Conservation (phyloP, 192 early-diverging fungal species). For the Coemansia sp. region DNA sequence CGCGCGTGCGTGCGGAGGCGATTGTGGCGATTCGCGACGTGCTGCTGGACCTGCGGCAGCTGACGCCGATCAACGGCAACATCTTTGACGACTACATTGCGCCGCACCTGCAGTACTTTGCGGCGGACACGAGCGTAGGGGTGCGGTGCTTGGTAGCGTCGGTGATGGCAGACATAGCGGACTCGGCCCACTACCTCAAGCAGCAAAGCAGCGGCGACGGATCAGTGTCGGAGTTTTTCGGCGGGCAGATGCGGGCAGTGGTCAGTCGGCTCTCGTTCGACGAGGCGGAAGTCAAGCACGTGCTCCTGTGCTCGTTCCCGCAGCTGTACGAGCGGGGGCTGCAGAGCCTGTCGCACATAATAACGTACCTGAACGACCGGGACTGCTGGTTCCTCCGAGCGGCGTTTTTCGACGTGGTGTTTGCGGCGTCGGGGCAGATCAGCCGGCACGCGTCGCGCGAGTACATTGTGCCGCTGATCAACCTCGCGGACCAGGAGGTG, state of each 20-base stretch:
- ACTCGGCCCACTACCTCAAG: conserved; percentile 62
- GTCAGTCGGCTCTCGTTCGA: conserved; percentile 84
- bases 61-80: conserved; percentile 80
- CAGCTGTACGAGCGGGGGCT: conserved; percentile 47
- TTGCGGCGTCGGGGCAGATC: conserved; percentile 87
- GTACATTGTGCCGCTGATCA: conserved; percentile 93
- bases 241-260: conserved; percentile 72
- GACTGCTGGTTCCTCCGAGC: conserved; percentile 92
- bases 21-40: conserved; percentile 37
- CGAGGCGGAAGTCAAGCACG: conserved; percentile 78
- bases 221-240: conserved; percentile 28
- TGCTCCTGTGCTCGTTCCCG: conserved; percentile 65
- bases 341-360: conserved; percentile 81
- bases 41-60: conserved; percentile 70
- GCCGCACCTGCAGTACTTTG: conserved; percentile 71
- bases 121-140: conserved; percentile 70
- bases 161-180: conserved; percentile 78
- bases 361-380: conserved; percentile 94
- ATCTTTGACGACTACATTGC: conserved; percentile 93
- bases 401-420: conserved; percentile 93
- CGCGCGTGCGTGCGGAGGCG: conserved; percentile 48
- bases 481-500: conserved; percentile 86
- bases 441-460: conserved; percentile 86
- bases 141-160: conserved; percentile 85
- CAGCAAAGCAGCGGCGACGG: not conserved